A percentile compares a stretch with the other conserved stretches of the same genome.
Evolutionary conservation across 2,329 filamentous ascomycete genomes (phyloP).

Genomic region (Aspergillus phoenicis): DNA sequence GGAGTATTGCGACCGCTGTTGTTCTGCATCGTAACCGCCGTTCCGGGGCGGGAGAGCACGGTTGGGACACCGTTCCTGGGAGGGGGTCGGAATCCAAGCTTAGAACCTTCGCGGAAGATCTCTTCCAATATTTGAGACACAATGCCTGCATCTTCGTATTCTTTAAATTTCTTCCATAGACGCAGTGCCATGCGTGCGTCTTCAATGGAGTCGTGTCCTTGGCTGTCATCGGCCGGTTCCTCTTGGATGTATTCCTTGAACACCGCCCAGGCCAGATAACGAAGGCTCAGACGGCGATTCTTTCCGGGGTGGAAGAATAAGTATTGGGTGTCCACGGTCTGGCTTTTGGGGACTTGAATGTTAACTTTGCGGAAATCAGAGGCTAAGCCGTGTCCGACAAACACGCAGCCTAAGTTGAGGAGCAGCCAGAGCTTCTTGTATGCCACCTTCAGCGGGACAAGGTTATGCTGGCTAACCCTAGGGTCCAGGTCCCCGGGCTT

Average conservation of each 20-base stretch:
- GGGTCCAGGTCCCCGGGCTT: conserved; percentile 81
- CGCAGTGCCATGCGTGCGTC: conserved; percentile 89
- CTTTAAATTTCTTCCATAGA: conserved; percentile 84
- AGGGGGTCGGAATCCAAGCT: conserved; percentile 61
- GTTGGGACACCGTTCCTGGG: conserved; percentile 38
- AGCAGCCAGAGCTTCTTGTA: conserved; percentile 99
- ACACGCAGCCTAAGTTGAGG: conserved; percentile 89
- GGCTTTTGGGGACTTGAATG: conserved; percentile 85
- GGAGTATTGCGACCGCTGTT: conserved; percentile 47
- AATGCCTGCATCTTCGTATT: conserved; percentile 84
- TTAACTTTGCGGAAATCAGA: conserved; percentile 98
- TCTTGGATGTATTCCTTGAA: conserved; percentile 93
- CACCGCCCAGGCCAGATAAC: conserved; percentile 88
- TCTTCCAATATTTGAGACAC: conserved; percentile 82
- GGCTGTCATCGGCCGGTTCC: conserved; percentile 58
- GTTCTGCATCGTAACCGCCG: conserved; percentile 42
- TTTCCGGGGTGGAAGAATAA: conserved; percentile 82
- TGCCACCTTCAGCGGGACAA: conserved; percentile 83
- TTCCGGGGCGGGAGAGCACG: conserved; percentile 42
- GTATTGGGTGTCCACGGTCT: conserved; percentile 93
- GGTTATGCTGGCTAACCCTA: conserved; percentile 73
- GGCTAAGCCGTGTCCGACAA: conserved; percentile 89
- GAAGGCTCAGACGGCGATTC: conserved; percentile 82
- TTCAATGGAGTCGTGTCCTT: conserved; percentile 86
- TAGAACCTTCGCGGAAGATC: conserved; percentile 71